Conservation (phyloP, 2,329 filamentous ascomycete genomes). For the Nannizziopsis barbatae region DNA sequence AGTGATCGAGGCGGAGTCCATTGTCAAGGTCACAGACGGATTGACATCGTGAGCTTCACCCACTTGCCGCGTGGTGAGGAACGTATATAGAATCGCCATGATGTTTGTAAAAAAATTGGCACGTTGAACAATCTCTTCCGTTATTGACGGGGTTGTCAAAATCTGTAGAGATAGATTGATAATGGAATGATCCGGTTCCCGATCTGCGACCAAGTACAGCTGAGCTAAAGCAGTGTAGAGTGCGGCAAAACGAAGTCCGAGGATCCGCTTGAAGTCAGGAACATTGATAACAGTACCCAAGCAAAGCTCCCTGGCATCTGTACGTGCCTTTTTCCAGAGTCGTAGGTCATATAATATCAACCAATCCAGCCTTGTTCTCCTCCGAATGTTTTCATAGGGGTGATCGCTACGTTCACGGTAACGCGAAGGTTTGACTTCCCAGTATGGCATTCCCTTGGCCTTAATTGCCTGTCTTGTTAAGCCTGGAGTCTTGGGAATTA, state of each 20-base stretch:
- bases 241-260: constrained; percentile 86
- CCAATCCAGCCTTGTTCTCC: constrained; percentile 83
- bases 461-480: constrained; percentile 27
- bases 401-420: constrained; percentile 47
- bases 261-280: constrained; percentile 86
- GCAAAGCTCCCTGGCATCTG: constrained; percentile 82
- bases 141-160: constrained; percentile 92
- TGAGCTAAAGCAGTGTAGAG: constrained; percentile 90
- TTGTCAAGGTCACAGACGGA: constrained; percentile 73
- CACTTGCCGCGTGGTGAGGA: constrained; percentile 89
- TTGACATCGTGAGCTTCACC: constrained; percentile 85
- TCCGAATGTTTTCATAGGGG: constrained; percentile 74
- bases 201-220: constrained; percentile 86
- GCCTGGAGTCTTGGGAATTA: constrained; percentile 73
- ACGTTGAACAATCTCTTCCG: constrained; percentile 83
- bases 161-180: constrained; percentile 96
- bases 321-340: constrained; percentile 92
- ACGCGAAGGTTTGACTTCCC: constrained; percentile 63
- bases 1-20: constrained; percentile 87
- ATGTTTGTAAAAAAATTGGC: constrained; percentile 93
- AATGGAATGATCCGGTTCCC: constrained; percentile 95
- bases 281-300: constrained; percentile 94
- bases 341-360: constrained; percentile 87
- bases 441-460: constrained; percentile 56
- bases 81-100: constrained; percentile 94